phyloP scores from a whole-genome alignment of 306 rosid species.

The Trifolium repens region DNA sequence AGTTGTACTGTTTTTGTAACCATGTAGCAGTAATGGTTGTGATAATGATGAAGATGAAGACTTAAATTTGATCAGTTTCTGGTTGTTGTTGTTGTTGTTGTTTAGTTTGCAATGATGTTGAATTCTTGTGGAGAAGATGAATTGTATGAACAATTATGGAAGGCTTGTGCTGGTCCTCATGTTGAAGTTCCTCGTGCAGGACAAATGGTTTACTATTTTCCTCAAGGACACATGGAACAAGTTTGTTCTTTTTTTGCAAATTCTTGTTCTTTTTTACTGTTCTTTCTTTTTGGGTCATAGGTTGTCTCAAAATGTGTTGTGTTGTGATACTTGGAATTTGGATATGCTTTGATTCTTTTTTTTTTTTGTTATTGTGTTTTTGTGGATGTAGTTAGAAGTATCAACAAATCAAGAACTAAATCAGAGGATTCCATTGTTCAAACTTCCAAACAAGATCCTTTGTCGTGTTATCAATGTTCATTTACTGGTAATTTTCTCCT shows the following conservation, averaged over 20 bases:
- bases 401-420: slow-evolving; percentile 85
- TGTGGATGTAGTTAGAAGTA: slow-evolving; percentile 68
- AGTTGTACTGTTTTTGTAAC: not conserved
- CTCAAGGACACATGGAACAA: slow-evolving; percentile 98
- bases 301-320: slow-evolving; percentile 19
- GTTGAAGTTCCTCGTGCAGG: slow-evolving; percentile 65
- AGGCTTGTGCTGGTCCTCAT: slow-evolving; percentile 78
- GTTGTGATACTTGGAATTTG: slow-evolving; percentile 6
- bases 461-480: slow-evolving; percentile 69
- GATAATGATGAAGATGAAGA: not conserved
- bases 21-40: not conserved
- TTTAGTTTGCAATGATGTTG: slow-evolving; percentile 20
- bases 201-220: slow-evolving; percentile 78
- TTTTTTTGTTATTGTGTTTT: not conserved
- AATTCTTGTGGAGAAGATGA: slow-evolving; percentile 50
- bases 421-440: slow-evolving; percentile 80
- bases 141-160: slow-evolving; percentile 76
- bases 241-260: slow-evolving; percentile 43
- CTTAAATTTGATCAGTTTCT: not conserved
- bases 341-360: slow-evolving; percentile 7
- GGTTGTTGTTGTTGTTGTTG: not conserved
- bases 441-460: slow-evolving; percentile 86
- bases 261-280: not conserved
- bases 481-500: slow-evolving; percentile 60
- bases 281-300: not conserved